These are phyloP conservation scores for Ceratocystiopsis minuta DNA, from an alignment of 2,329 filamentous ascomycete species.

Conservation along the genomic window DNA sequence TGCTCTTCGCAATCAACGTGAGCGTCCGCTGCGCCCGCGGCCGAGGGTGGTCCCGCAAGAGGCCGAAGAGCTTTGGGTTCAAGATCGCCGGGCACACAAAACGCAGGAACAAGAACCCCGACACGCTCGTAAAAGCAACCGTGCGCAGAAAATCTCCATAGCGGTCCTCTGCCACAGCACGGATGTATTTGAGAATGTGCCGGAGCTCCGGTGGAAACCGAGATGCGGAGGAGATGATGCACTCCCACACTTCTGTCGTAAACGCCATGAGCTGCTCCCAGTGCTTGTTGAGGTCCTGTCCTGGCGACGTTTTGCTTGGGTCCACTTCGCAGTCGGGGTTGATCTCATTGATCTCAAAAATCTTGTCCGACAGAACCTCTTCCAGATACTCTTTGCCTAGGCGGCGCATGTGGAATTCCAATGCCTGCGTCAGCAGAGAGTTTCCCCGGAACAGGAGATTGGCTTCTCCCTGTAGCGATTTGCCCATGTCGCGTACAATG, in stretches of 20 bases:
- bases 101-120: constrained; percentile 80
- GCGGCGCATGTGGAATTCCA: constrained; percentile 91
- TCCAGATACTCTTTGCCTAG: constrained; percentile 86
- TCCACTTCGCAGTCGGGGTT: constrained; percentile 93
- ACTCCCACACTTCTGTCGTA: constrained; percentile 72
- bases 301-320: constrained; percentile 51
- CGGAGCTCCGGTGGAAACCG: constrained; percentile 67
- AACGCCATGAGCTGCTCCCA: constrained; percentile 61
- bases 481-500: constrained; percentile 59
- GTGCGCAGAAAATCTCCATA: constrained; percentile 85
- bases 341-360: constrained; percentile 74
- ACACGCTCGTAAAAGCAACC: constrained; percentile 84
- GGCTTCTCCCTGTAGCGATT: constrained; percentile 67
- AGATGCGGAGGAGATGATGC: constrained; percentile 56
- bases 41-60: constrained; percentile 67
- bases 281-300: constrained; percentile 62
- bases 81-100: constrained; percentile 95
- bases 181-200: constrained; percentile 75
- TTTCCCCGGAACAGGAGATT: constrained; percentile 93
- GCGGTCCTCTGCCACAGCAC: constrained; percentile 81
- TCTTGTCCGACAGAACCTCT: constrained; percentile 67
- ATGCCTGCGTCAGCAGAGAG: constrained; percentile 75
- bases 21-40: constrained; percentile 70
- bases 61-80: constrained; percentile 82
- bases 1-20: constrained; percentile 78